Conservation (phyloP, 768 basidiomycete species). For the Agaricus subrufescens region DNA sequence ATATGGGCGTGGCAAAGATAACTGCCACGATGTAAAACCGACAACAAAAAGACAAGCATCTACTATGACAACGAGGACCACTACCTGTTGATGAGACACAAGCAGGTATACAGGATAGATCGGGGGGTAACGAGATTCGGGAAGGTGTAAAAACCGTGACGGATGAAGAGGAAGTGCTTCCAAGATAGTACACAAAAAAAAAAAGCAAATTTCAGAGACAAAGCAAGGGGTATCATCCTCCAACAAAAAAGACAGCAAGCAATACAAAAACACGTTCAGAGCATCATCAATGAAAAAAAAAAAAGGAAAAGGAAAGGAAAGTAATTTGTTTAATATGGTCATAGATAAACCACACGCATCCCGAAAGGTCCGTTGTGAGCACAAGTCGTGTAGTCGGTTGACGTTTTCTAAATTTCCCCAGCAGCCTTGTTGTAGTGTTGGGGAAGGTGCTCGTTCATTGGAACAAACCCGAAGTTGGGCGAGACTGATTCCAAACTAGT, state of each 20-base stretch:
- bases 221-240: constrained; percentile 3
- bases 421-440: constrained; percentile 57
- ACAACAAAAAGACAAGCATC: not conserved
- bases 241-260: not conserved
- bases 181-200: constrained; percentile 9
- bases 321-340: constrained; percentile 1
- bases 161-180: constrained; percentile 2
- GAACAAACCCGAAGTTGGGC: constrained; percentile 81
- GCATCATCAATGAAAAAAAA: not conserved
- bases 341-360: not conserved
- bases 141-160: not conserved
- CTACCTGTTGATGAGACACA: not conserved
- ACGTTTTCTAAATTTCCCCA: constrained; percentile 37
- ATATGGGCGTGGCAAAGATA: not conserved
- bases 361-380: not conserved
- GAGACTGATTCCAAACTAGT: constrained; percentile 41
- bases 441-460: constrained; percentile 74
- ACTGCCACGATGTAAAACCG: not conserved
- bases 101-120: constrained; percentile 8
- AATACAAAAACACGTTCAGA: constrained; percentile 2
- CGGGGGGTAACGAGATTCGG: constrained; percentile 1
- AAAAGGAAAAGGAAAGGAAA: not conserved
- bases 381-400: not conserved
- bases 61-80: constrained; percentile 3
- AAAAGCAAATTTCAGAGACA: not conserved